Conservation (phyloP, 108 stramenopile genomes). For the Nannochloropsis gaditana region DNA sequence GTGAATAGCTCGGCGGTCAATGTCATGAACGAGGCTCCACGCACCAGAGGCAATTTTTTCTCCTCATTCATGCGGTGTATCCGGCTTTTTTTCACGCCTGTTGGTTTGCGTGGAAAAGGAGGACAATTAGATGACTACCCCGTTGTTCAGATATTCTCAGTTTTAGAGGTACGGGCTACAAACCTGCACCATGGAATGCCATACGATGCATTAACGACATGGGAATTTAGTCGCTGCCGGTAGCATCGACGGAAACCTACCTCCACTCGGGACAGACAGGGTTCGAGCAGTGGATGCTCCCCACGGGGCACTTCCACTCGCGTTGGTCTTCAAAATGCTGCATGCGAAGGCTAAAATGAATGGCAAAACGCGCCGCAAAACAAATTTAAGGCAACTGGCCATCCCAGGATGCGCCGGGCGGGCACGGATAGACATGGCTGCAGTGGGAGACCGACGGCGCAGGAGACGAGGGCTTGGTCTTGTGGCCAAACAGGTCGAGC, state of each 20-base stretch:
- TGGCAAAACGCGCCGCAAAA: not conserved
- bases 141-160: too few relatives aligned
- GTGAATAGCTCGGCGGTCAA: not conserved
- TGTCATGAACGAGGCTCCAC: not conserved
- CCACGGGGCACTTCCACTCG: slow-evolving; percentile 14
- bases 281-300: not conserved
- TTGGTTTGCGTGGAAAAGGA: too few relatives aligned
- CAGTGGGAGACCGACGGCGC: too few relatives aligned
- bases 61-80: not conserved
- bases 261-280: not conserved
- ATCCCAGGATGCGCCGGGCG: not conserved
- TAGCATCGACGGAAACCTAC: not conserved
- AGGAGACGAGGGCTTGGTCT: too few relatives aligned
- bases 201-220: too few relatives aligned
- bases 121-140: too few relatives aligned
- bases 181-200: too few relatives aligned
- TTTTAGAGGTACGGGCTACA: too few relatives aligned
- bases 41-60: not conserved
- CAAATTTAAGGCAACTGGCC: not conserved
- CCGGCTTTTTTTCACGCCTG: not conserved
- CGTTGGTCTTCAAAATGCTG: not conserved
- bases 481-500: too few relatives aligned
- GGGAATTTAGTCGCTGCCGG: too few relatives aligned
- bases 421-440: not conserved
- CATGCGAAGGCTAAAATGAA: not conserved